Evolutionary conservation across 768 basidiomycete species (phyloP), one percentile per base, ranked within the genome.

Genomic region (Inosperma sp.): DNA sequence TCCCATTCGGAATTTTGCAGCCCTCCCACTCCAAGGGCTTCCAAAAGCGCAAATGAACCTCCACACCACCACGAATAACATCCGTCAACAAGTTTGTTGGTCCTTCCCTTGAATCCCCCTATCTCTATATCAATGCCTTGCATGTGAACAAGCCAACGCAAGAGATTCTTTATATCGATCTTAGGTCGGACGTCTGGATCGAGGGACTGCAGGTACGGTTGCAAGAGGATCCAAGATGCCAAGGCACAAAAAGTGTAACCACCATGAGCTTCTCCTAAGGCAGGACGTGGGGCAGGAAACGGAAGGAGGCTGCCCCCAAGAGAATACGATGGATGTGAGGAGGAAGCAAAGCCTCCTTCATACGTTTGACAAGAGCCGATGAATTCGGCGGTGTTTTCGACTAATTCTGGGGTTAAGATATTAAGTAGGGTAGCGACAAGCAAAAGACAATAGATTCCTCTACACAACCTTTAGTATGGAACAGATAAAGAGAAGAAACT

Each of bases 61-160:
- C 91, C 96, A 19, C 92, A 89, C 96, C 95, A 99, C 96, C 96
- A 99, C n/a, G 88, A 85, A 67, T 99, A 99, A 67, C 96, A 99
- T 4, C 95, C 96, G 60, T 99, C 96, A 0, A 99, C 95, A n/a
- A 99, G 78, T 66, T 99, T 99, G 65, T 98, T 99, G 56, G 92
- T 91, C 47, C 96, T 74, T 0, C 96, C 96, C 49, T 77, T 79
- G 69, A 99, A 98, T 2, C 96, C 96, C 3, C 93, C 95, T 7
- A 93, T 74, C 62, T 98, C 95, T 9, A 79, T 75, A 35, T 83
- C 83, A 2, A 70, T 67, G 0, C 92, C 93, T 63, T 98, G 95
- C 84, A 96, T 86, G 36, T 83, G 74, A 3, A 80, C 83, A 2
- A 86, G 76, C 93, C 93, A 98, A 4, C 94, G 71, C 30, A 90